Conservation (phyloP, 2,329 filamentous ascomycete genomes). For the Alternaria tenuissima region DNA sequence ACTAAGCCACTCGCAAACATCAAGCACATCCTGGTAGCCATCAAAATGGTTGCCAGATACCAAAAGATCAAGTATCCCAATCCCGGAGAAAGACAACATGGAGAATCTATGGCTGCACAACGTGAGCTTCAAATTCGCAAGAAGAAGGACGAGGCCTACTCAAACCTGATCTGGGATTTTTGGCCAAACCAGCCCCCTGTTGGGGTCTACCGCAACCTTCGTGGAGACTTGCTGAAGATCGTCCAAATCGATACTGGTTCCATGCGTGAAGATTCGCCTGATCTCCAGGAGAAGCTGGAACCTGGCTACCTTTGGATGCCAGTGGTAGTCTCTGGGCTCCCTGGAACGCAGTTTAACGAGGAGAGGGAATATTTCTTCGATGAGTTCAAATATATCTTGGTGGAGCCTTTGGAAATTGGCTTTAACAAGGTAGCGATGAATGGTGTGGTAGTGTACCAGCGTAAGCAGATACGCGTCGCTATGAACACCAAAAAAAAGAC, state of each 20-base stretch:
- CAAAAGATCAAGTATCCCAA: constrained; percentile 2
- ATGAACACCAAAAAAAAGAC: neutral
- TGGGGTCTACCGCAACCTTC: constrained; percentile 5
- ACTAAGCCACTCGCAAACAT: neutral
- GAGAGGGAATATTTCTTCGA: neutral
- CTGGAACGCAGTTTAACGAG: neutral
- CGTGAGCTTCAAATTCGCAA: neutral
- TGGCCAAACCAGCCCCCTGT: neutral
- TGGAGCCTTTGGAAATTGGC: neutral
- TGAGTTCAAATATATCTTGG: neutral
- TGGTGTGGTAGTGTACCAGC: neutral
- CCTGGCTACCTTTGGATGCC: constrained; percentile 1
- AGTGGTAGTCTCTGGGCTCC: neutral
- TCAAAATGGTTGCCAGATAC: constrained; percentile 9
- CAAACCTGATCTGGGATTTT: neutral
- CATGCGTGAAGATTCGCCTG: neutral
- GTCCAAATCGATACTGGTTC: neutral
- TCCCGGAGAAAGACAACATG: neutral
- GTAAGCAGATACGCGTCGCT: neutral
- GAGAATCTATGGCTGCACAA: neutral
- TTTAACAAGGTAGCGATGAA: neutral
- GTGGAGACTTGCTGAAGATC: neutral
- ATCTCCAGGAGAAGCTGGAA: neutral
- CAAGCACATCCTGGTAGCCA: neutral
- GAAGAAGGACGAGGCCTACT: neutral